These are phyloP conservation scores for Cyathus pygmaeus DNA, from an alignment of 1,284 basidiomycete genomes.

Conservation along the genomic window DNA sequence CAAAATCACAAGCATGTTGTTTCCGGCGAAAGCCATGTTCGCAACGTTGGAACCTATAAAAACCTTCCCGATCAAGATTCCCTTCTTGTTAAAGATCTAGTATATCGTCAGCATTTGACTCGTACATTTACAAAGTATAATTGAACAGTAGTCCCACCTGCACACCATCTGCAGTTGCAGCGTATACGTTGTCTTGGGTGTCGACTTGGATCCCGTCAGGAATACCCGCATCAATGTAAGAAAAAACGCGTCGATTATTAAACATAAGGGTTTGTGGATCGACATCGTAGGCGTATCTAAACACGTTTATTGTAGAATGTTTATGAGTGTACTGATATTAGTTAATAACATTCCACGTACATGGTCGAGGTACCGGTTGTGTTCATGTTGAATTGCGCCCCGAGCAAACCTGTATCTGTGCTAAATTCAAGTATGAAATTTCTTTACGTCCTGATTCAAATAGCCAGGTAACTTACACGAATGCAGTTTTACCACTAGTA, in stretches of 20 bases:
- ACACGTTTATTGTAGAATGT: no score
- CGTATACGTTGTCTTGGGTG: conserved; percentile 61
- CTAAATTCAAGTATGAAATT: no score
- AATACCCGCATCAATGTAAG: conserved; percentile 62
- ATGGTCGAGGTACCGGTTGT: no score
- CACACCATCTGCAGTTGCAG: conserved; percentile 64
- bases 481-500: conserved; percentile 62
- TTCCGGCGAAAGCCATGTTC: conserved; percentile 65
- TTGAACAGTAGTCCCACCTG: conserved; percentile 54
- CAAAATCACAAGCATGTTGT: conserved; percentile 61
- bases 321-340: no score
- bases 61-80: conserved; percentile 67
- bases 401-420: no score
- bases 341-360: no score
- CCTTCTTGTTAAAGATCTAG: conserved; percentile 42
- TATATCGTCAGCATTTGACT: no score
- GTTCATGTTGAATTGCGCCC: no score
- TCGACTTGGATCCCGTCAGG: conserved; percentile 71
- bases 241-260: conserved; percentile 64
- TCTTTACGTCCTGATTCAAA: no score
- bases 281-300: conserved; percentile 46
- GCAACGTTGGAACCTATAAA: conserved; percentile 35
- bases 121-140: no score
- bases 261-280: conserved; percentile 55
- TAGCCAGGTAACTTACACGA: conserved; percentile 58